A percentile compares a stretch with the other conserved stretches of the same genome.
Conservation (phyloP, 2,329 filamentous ascomycete species). For the Pyrenophora teres region DNA sequence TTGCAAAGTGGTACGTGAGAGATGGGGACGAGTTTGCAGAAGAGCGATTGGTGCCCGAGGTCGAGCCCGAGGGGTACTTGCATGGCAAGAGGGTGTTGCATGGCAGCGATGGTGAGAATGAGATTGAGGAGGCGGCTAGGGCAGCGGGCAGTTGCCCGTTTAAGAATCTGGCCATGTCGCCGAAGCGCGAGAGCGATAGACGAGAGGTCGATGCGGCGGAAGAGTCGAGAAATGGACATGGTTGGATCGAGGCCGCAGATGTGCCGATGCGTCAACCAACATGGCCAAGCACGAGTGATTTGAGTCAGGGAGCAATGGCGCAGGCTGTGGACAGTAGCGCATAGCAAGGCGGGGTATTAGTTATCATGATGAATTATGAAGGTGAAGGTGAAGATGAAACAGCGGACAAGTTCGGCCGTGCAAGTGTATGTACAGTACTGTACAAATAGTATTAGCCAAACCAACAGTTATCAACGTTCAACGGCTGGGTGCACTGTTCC, state of each 20-base stretch:
- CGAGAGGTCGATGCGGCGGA: slow-evolving; percentile 10
- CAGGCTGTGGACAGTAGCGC: slow-evolving; percentile 18
- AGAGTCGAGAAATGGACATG: slow-evolving; percentile 7
- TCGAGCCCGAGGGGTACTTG: slow-evolving; percentile 45
- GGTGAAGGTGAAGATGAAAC: too few species aligned
- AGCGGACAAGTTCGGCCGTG: too few species aligned
- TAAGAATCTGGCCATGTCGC: slow-evolving; percentile 30
- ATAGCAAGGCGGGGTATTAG: background rate
- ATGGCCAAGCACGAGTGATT: slow-evolving; percentile 9
- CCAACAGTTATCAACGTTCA: background rate
- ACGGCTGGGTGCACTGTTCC: background rate
- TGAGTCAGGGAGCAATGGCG: slow-evolving; percentile 16
- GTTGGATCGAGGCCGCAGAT: slow-evolving; percentile 15
- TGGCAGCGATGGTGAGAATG: slow-evolving; percentile 36
- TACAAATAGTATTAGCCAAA: too few species aligned
- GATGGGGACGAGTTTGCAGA: slow-evolving; percentile 66
- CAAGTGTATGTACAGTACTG: too few species aligned
- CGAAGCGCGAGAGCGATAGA: slow-evolving; percentile 8
- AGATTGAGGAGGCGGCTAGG: slow-evolving; percentile 33
- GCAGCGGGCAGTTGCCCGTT: slow-evolving; percentile 37
- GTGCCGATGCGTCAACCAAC: slow-evolving; percentile 8
- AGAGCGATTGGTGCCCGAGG: slow-evolving; percentile 47
- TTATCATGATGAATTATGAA: too few species aligned
- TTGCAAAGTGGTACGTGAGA: slow-evolving; percentile 79
- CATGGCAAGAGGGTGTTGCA: slow-evolving; percentile 43